These are phyloP conservation scores for Pseudonitzschia multiseries DNA, from an alignment of 108 stramenopile species.

Conservation along the genomic window DNA sequence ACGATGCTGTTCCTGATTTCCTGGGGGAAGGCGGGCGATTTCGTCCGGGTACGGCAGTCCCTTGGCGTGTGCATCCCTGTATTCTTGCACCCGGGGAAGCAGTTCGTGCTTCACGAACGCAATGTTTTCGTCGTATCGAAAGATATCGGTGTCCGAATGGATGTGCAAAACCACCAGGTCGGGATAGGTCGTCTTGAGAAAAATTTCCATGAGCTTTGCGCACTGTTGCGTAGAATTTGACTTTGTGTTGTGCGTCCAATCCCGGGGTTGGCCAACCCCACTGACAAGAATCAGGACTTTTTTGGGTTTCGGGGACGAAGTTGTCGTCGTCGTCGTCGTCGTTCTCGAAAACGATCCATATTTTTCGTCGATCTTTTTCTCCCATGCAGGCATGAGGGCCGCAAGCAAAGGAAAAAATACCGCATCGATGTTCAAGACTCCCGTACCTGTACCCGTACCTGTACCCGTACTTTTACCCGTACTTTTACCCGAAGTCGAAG, in stretches of 20 bases:
- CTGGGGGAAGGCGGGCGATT: background rate
- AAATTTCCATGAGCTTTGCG: constrained; percentile 82
- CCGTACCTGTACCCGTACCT: too few relatives aligned
- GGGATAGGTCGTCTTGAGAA: constrained; percentile 63
- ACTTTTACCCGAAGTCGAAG: constrained; percentile 6
- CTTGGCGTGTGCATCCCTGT: constrained; percentile 82
- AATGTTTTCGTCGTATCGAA: constrained; percentile 97
- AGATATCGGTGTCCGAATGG: constrained; percentile 89
- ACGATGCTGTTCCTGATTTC: background rate
- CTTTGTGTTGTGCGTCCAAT: constrained; percentile 76
- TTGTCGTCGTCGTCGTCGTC: constrained; percentile 31
- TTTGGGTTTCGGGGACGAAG: constrained; percentile 19
- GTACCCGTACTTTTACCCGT: too few relatives aligned
- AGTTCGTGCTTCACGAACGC: constrained; percentile 90
- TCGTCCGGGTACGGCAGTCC: constrained; percentile 37
- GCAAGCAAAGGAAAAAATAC: constrained; percentile 92
- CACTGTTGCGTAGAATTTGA: constrained; percentile 89
- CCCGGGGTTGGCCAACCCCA: constrained; percentile 89
- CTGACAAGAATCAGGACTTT: constrained; percentile 85
- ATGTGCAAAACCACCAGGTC: constrained; percentile 76
- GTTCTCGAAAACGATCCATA: constrained; percentile 38
- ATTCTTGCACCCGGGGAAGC: constrained; percentile 80
- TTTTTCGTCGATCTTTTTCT: constrained; percentile 53
- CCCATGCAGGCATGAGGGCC: constrained; percentile 82
- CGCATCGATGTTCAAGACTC: constrained; percentile 49